phyloP scores from a whole-genome alignment of 164 flowering plant genomes.

The Umbellularia californica region DNA sequence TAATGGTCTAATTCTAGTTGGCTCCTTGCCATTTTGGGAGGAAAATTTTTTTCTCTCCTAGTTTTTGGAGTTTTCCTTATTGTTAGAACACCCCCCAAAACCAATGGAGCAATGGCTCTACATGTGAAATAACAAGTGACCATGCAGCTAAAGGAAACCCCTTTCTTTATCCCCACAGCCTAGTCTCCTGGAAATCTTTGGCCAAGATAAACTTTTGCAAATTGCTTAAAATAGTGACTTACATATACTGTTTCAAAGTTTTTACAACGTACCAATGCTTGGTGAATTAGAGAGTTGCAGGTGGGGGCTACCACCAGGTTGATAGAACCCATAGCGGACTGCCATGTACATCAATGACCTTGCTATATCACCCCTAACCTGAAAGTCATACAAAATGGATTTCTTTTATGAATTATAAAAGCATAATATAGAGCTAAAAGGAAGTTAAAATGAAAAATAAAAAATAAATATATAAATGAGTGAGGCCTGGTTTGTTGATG shows the following conservation, averaged over 20 bases:
- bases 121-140: no score
- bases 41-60: neutral
- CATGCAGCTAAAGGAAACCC: no score
- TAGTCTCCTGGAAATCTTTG: neutral
- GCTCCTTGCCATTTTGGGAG: no score
- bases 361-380: conserved; percentile 63
- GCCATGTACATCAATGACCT: conserved; percentile 65
- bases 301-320: conserved; percentile 26
- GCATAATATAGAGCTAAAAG: neutral
- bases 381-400: conserved; percentile 5
- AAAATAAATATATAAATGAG: no score
- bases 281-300: conserved; percentile 55
- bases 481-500: no score
- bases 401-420: neutral
- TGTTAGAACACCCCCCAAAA: no score
- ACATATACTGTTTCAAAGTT: neutral
- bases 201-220: neutral
- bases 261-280: conserved; percentile 22
- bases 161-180: neutral
- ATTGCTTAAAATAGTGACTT: neutral
- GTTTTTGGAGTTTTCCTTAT: no score
- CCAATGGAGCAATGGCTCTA: no score
- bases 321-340: conserved; percentile 38
- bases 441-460: neutral
- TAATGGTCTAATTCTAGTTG: no score